phyloP scores from a whole-genome alignment of 768 basidiomycete species.

The Phaeotremella fagi region DNA sequence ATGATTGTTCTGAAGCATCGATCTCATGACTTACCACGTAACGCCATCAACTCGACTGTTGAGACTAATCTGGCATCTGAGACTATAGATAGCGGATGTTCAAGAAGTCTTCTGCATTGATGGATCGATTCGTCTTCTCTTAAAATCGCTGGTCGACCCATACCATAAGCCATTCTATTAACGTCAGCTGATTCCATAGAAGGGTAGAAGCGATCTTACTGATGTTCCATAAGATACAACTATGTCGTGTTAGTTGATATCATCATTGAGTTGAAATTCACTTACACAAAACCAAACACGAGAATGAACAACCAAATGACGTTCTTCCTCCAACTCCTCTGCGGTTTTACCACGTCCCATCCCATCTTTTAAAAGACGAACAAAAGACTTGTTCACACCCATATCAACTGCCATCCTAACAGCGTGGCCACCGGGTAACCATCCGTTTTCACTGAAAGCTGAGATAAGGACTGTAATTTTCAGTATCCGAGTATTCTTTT shows the following conservation, averaged over 20 bases:
- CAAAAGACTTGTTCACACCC: constrained; percentile 90
- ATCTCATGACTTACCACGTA: constrained; percentile 52
- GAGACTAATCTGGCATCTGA: constrained; percentile 94
- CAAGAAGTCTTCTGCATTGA: constrained; percentile 70
- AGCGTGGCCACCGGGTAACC: constrained; percentile 89
- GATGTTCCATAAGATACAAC: constrained; percentile 87
- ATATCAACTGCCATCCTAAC: constrained; percentile 94
- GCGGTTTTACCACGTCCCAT: constrained; percentile 67
- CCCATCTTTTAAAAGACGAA: constrained; percentile 62
- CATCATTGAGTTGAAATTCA: neutral
- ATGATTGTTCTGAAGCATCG: neutral
- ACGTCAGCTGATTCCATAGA: constrained; percentile 11
- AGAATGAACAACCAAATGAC: constrained; percentile 71
- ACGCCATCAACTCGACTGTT: constrained; percentile 84
- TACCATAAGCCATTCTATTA: constrained; percentile 85
- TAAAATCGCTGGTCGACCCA: constrained; percentile 84
- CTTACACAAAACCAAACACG: constrained; percentile 79
- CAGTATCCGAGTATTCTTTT: no score
- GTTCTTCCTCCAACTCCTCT: constrained; percentile 59
- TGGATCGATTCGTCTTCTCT: constrained; percentile 88
- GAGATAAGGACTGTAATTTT: constrained; percentile 67
- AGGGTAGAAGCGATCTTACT: constrained; percentile 55
- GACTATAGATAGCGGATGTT: constrained; percentile 81
- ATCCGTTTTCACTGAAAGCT: constrained; percentile 94
- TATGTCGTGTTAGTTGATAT: no score